Conservation (phyloP, 176 grass and related monocot species). For the Triticum turgidum region DNA sequence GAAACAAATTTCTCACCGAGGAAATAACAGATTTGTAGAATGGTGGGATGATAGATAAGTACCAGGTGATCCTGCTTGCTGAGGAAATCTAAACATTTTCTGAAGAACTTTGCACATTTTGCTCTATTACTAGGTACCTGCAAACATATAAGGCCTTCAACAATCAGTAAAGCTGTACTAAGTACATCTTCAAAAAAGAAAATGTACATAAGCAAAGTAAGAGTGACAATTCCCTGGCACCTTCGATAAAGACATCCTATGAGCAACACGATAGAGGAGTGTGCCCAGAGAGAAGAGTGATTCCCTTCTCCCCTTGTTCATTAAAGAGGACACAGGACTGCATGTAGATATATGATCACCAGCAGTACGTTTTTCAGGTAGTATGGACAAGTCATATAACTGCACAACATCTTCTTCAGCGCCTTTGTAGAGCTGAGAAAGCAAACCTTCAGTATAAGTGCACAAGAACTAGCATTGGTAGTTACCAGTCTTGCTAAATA, state of each 20-base stretch:
- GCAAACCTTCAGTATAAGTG: conserved; percentile 26
- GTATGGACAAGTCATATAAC: conserved; percentile 85
- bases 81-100: conserved; percentile 95
- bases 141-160: conserved; percentile 31
- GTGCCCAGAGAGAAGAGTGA: conserved; percentile 89
- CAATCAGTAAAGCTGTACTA: conserved; percentile 11
- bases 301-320: conserved; percentile 87
- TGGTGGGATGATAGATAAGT: conserved; percentile 20
- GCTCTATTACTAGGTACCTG: conserved; percentile 84
- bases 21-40: conserved; percentile 1
- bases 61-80: conserved; percentile 94
- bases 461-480: conserved; percentile 27
- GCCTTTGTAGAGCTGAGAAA: conserved; percentile 92
- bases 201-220: neutral
- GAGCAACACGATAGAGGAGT: conserved; percentile 96
- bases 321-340: conserved; percentile 67
- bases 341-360: conserved; percentile 72
- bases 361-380: conserved; percentile 60
- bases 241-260: conserved; percentile 95
- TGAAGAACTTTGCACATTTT: conserved; percentile 91
- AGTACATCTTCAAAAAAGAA: neutral
- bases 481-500: neutral
- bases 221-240: conserved; percentile 37
- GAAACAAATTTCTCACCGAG: neutral
- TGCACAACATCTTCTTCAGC: conserved; percentile 95